Percentiles rank a stretch among this genome's conserved stretches.
These are phyloP conservation scores for Calocybe cyanea DNA, from an alignment of 768 basidiomycete genomes.

Conservation along the genomic window DNA sequence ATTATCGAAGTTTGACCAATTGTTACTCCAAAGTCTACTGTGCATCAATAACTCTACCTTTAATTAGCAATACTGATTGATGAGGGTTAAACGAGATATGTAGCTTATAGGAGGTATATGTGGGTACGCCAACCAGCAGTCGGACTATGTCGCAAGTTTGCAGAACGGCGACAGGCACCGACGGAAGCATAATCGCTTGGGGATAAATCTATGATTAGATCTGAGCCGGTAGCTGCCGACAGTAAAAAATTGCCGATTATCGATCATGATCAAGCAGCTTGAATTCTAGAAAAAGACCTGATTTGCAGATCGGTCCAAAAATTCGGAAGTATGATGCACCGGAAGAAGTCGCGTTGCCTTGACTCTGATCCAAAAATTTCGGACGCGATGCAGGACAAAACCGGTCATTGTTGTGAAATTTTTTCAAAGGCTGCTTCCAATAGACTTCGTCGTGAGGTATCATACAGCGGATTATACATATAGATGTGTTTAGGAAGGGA, in stretches of 20 bases:
- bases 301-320: slow-evolving; percentile 24
- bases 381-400: slow-evolving; percentile 1
- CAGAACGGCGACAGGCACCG: slow-evolving; percentile 26
- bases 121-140: too few relatives aligned
- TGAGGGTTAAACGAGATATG: too few relatives aligned
- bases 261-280: slow-evolving; percentile 32
- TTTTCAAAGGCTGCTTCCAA: too few relatives aligned
- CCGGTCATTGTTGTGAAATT: neutral
- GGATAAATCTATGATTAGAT: slow-evolving; percentile 17
- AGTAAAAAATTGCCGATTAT: slow-evolving; percentile 23
- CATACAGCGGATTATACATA: neutral
- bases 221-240: slow-evolving; percentile 16
- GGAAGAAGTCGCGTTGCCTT: slow-evolving; percentile 14
- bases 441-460: neutral
- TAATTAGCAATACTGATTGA: too few relatives aligned
- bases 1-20: neutral
- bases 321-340: slow-evolving; percentile 8
- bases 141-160: too few relatives aligned
- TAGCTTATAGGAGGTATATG: too few relatives aligned
- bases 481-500: neutral
- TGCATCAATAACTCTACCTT: too few relatives aligned
- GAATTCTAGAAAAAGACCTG: slow-evolving; percentile 14
- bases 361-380: slow-evolving; percentile 8
- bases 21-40: too few relatives aligned
- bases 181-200: slow-evolving; percentile 22